phyloP scores from a whole-genome alignment of 371 early-diverging fungal species.

The Mortierella sp. region DNA sequence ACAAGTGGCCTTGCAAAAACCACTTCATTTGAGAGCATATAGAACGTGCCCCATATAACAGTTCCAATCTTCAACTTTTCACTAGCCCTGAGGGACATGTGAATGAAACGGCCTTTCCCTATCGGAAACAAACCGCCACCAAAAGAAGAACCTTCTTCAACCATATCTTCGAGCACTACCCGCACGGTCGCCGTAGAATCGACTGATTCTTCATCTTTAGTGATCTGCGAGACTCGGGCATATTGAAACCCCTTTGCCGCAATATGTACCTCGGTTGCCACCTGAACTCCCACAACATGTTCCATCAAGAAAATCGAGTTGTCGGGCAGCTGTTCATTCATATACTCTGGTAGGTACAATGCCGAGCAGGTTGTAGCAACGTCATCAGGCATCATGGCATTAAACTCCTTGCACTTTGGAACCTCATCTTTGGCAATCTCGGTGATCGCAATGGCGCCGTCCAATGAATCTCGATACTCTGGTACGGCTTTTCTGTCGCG shows the following conservation, averaged over 20 bases:
- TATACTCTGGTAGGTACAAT: conserved; percentile 14
- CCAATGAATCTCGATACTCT: conserved; percentile 27
- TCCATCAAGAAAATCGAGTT: conserved; percentile 19
- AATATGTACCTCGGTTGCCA: background rate
- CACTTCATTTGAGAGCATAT: conserved; percentile 15
- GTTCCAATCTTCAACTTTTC: conserved; percentile 9
- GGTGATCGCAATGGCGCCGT: conserved; percentile 22
- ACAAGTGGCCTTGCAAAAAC: conserved; percentile 36
- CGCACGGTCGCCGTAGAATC: background rate
- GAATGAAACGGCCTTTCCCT: conserved; percentile 4
- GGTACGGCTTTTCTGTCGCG: conserved; percentile 26
- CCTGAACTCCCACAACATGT: conserved; percentile 5
- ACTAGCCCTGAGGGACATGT: conserved; percentile 12
- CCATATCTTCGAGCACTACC: background rate
- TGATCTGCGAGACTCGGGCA: background rate
- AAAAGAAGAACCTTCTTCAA: background rate
- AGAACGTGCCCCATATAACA: conserved; percentile 39
- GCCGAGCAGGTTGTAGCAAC: conserved; percentile 10
- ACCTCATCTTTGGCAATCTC: conserved; percentile 22
- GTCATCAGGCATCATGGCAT: conserved; percentile 30
- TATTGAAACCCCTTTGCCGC: background rate
- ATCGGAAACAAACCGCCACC: background rate
- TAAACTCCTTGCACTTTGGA: conserved; percentile 28
- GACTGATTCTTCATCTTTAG: background rate
- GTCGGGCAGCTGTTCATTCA: conserved; percentile 14